A percentile compares a stretch with the other conserved stretches of the same genome.
Evolutionary conservation across 2,329 filamentous ascomycete species (phyloP).

Genomic region (Xylaria sp.): DNA sequence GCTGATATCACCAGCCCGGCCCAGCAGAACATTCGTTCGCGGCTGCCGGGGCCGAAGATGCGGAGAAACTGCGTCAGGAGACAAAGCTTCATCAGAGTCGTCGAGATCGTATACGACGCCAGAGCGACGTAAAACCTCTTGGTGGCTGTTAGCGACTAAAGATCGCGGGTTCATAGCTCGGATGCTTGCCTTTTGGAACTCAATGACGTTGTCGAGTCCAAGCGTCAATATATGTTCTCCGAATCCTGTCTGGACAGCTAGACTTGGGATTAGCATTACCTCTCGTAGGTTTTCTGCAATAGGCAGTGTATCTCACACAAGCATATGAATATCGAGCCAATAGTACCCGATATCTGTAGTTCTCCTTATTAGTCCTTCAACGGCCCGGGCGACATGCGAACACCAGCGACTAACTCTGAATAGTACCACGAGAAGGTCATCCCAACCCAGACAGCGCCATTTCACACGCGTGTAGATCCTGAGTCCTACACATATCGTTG

Average conservation of each 20-base stretch:
- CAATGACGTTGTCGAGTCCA: slow-evolving; percentile 15
- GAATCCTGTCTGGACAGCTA: slow-evolving; percentile 31
- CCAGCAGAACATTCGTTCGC: slow-evolving; percentile 29
- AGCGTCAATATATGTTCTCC: slow-evolving; percentile 34
- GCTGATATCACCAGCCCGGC: slow-evolving; percentile 29
- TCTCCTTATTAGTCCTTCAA: slow-evolving; percentile 1
- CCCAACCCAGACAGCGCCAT: slow-evolving; percentile 38
- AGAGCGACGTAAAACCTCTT: slow-evolving; percentile 40
- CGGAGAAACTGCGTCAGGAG: slow-evolving; percentile 43
- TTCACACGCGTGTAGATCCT: slow-evolving; percentile 35
- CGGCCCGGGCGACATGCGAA: neutral
- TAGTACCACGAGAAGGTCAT: slow-evolving; percentile 41
- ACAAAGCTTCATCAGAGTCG: slow-evolving; percentile 42
- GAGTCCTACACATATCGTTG: slow-evolving; percentile 33
- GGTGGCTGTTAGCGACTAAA: slow-evolving; percentile 6
- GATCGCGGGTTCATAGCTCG: neutral
- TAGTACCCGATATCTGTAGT: slow-evolving; percentile 29
- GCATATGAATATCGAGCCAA: slow-evolving; percentile 31
- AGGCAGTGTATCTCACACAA: slow-evolving; percentile 20
- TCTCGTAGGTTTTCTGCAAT: neutral
- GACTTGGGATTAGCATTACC: slow-evolving; percentile 9
- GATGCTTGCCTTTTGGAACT: slow-evolving; percentile 30
- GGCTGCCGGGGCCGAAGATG: slow-evolving; percentile 32
- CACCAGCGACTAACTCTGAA: slow-evolving; percentile 32
- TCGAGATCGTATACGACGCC: slow-evolving; percentile 38